These are phyloP conservation scores for Monosporascus ibericus DNA, from an alignment of 2,329 filamentous ascomycete species.

Conservation along the genomic window DNA sequence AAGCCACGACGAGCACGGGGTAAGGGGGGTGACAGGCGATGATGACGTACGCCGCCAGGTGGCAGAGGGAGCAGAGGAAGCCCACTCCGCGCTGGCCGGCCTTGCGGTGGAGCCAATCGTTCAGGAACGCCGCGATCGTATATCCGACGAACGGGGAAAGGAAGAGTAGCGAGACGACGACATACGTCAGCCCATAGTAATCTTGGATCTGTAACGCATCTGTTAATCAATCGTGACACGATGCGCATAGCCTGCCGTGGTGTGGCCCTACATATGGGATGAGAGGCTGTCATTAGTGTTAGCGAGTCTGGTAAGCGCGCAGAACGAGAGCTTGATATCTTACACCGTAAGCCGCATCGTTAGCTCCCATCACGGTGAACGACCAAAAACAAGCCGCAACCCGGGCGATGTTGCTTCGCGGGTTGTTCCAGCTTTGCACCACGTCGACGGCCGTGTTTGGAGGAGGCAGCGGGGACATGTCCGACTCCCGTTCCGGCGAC, in stretches of 20 bases:
- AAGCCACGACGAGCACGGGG: conserved; percentile 58
- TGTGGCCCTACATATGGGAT: conserved; percentile 42
- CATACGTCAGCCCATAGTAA: conserved; percentile 39
- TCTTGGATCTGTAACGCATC: conserved; percentile 32
- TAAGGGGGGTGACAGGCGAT: conserved; percentile 62
- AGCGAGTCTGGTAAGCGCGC: neutral
- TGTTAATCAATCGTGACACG: conserved; percentile 1
- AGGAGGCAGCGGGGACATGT: conserved; percentile 8
- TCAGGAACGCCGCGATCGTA: conserved; percentile 37
- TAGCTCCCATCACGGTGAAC: conserved; percentile 52
- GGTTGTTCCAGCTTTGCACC: conserved; percentile 43
- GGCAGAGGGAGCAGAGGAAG: conserved; percentile 50
- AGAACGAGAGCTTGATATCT: conserved; percentile 17
- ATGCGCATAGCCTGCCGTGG: neutral
- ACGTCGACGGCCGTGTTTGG: conserved; percentile 15
- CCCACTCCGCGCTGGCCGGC: conserved; percentile 63
- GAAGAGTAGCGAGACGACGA: conserved; percentile 42
- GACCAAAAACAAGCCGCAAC: conserved; percentile 50
- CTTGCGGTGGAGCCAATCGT: conserved; percentile 33
- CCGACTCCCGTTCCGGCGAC: neutral
- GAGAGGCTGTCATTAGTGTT: conserved; percentile 30
- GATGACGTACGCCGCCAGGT: conserved; percentile 58
- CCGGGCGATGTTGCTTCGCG: conserved; percentile 40
- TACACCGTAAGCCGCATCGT: conserved; percentile 53
- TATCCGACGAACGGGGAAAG: conserved; percentile 41